Percentiles rank a stretch among this genome's conserved stretches.
Evolutionary conservation across 1,139 yeast species (phyloP).

Genomic region (Blastobotrys petasosporus): DNA sequence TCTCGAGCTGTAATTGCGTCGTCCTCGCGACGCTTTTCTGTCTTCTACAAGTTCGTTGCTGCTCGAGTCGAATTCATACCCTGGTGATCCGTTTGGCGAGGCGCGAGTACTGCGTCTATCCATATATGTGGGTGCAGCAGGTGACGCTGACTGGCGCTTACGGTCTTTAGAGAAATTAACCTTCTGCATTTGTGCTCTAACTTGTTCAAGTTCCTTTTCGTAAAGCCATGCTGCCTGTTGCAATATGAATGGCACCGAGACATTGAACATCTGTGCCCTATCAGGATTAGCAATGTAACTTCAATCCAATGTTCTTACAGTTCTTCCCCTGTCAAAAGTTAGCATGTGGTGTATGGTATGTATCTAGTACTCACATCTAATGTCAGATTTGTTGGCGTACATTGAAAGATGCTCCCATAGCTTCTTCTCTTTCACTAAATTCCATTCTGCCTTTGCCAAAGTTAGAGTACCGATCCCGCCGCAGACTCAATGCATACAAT

Average conservation of each 20-base stretch:
- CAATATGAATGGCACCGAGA: conserved; percentile 38
- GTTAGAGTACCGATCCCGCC: background rate
- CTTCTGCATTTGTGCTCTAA: conserved; percentile 35
- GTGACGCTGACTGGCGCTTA: too few relatives aligned
- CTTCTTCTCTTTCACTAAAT: conserved; percentile 35
- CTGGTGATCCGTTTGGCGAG: too few relatives aligned
- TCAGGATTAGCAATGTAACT: background rate
- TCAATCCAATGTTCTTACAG: conserved; percentile 11
- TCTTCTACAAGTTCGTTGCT: background rate
- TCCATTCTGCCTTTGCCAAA: conserved; percentile 35
- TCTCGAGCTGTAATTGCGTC: background rate
- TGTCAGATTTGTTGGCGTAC: conserved; percentile 33
- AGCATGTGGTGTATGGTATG: background rate
- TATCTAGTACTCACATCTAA: conserved; percentile 34
- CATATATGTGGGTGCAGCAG: too few relatives aligned
- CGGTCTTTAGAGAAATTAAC: conserved; percentile 13
- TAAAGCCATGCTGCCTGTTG: conserved; percentile 46
- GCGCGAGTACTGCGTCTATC: too few relatives aligned
- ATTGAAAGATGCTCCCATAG: conserved; percentile 40
- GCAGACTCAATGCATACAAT: conserved; percentile 25
- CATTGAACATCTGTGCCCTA: conserved; percentile 33
- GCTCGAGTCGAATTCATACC: too few relatives aligned
- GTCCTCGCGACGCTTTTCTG: background rate
- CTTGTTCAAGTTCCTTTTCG: conserved; percentile 40
- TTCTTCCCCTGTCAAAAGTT: conserved; percentile 11